Evolutionary conservation across 352 stramenopile species (phyloP).

Genomic region (Thalassiosira hispida): DNA sequence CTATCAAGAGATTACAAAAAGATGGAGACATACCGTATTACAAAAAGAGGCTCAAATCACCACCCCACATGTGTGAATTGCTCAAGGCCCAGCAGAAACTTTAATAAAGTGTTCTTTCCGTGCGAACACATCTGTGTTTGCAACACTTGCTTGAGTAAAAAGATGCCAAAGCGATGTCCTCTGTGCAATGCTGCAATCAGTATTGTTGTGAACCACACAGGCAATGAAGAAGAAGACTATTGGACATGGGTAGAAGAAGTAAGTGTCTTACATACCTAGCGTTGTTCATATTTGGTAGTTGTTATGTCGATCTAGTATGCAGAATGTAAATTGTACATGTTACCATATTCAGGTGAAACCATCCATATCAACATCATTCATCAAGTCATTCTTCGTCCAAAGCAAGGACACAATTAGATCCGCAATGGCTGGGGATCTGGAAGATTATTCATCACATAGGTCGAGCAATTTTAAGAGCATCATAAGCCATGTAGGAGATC

Average conservation of each 20-base stretch:
- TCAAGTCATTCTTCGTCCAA: constrained; percentile 35
- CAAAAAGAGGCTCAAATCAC: not conserved
- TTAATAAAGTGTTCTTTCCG: constrained; percentile 39
- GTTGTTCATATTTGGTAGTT: not conserved
- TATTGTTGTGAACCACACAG: constrained; percentile 17
- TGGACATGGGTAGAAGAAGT: constrained; percentile 44
- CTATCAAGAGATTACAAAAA: constrained; percentile 35
- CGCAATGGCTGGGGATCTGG: not conserved
- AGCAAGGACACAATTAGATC: constrained; percentile 39
- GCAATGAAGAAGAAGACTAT: constrained; percentile 25
- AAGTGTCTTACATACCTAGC: not conserved
- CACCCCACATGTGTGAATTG: constrained; percentile 32
- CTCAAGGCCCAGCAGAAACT: not conserved
- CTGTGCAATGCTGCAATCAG: constrained; percentile 29
- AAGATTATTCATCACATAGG: not conserved
- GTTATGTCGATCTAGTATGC: too few species aligned
- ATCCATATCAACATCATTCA: constrained; percentile 31
- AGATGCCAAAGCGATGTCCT: constrained; percentile 23
- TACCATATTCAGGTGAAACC: constrained; percentile 36
- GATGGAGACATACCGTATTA: constrained; percentile 39
- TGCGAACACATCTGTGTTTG: constrained; percentile 45
- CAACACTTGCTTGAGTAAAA: constrained; percentile 20
- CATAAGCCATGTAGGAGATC: constrained; percentile 3
- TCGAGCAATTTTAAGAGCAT: not conserved
- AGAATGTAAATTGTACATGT: too few species aligned